Evolutionary conservation across 805 yeast species (phyloP), one percentile per base, ranked within the genome.

Genomic region (Hanseniaspora osmophila): DNA sequence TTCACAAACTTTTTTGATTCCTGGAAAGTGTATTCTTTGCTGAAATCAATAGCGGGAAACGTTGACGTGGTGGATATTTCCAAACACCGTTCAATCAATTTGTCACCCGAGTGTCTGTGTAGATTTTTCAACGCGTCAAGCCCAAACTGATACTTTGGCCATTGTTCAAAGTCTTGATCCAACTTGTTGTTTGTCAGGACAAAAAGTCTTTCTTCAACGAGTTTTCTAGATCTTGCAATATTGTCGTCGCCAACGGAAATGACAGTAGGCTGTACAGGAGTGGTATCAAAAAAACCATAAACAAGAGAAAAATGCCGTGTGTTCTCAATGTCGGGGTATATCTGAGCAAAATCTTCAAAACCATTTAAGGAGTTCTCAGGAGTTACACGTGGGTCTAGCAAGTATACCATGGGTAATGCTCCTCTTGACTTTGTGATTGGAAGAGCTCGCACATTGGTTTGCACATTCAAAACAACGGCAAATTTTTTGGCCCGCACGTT

Each of bases 381-480:
- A 6, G 57, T 47, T 4, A 42, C 37, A 3, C 45, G 41, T 1
- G 50, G 44, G 3, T 64, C 57, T 2, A 63, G 55, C 10, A 73
- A 58, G 49, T 58, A 73, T 4, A 57, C 55, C 33, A 61, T 53
- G 0, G 78, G 73, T 3, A 75, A 55, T 10, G 55, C 53, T 0
- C 80, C 80, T 48, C 80, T 61, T 2, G 75, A 73, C 32, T 27
- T 41, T 6, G 11, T n/a, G 10, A 58, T 53, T 1, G 54, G 54
- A 44, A 2, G 47, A n/a, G 11, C 49, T 49, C 51, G 43, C 55
- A 7, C 50, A 46, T 6, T 62, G 16, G 44, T 60, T 52, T 82
- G 92, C 42, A 84, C 64, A 57, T 53, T 56, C 33, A 75, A 78
- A 58, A 92, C 78, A 27, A 90, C 68, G 2, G 82, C 82, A 0